These are phyloP conservation scores for Pyracantha coccinea DNA, from an alignment of 331 rosid species.

Conservation along the genomic window DNA sequence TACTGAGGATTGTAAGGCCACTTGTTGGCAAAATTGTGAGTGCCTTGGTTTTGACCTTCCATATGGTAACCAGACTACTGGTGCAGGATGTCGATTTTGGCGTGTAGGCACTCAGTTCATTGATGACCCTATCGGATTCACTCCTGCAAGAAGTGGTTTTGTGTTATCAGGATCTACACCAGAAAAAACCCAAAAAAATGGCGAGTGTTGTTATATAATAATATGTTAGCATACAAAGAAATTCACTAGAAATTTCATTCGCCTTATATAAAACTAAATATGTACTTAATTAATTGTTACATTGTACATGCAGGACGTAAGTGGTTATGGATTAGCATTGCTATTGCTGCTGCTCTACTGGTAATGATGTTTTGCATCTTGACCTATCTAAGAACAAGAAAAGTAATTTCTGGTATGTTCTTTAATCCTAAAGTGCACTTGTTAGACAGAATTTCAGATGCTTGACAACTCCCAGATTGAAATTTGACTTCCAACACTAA, in stretches of 20 bases:
- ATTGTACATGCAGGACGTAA: background rate
- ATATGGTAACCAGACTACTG: background rate
- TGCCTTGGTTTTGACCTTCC: background rate
- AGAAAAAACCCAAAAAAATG: background rate
- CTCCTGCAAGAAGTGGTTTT: background rate
- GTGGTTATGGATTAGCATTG: background rate
- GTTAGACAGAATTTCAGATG: background rate
- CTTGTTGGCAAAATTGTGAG: background rate
- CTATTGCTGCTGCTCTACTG: background rate
- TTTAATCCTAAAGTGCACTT: background rate
- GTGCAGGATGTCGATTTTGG: background rate
- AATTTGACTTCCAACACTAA: background rate
- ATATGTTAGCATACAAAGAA: too few species aligned
- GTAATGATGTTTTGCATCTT: background rate
- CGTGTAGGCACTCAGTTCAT: background rate
- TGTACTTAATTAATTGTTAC: background rate
- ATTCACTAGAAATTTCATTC: too few species aligned
- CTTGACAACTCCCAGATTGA: background rate
- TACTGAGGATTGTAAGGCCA: background rate
- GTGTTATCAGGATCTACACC: background rate
- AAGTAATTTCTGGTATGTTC: background rate
- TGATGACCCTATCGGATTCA: too few species aligned
- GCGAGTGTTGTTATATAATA: background rate
- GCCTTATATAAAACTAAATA: background rate
- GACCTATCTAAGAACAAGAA: background rate